Evolutionary conservation across 2,329 filamentous ascomycete species (phyloP), one percentile per base, ranked within the genome.

Genomic region (Aspergillus melleus): DNA sequence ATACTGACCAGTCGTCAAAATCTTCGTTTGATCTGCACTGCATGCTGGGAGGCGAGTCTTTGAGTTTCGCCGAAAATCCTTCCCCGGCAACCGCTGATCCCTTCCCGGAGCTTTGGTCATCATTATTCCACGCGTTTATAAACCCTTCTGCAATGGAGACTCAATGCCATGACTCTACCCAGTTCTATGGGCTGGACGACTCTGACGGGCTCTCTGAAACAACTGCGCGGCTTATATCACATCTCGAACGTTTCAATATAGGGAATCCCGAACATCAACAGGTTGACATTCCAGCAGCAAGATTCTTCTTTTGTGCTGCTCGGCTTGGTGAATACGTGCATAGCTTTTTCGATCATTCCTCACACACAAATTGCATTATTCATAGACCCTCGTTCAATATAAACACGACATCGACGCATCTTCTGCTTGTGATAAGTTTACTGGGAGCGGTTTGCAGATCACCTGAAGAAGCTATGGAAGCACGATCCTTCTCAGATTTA

Each of bases 361-460:
- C 46, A 10, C 46, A 47, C n/a, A 49, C 19, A 10, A 49, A 49
- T n/a, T 44, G 39, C 6, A 12, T 55, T 11, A 39, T 55, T 16
- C 29, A 49, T 24, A 49, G 26, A 22, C 44, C 53, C 6, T 55
- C 42, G 26, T 49, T 55, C 16, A 55, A 55, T 36, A 14, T 55
- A 19, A 55, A 55, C 9, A 49, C 42, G 4, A 11, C n/a, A 6
- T 55, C 53, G 4, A 22, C 26, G 9, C n/a, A 49, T 19, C 26
- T 55, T 14, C 22, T 49, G 3, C 44, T 55, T 9, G 53, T 26
- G 6, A 22, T 55, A 26, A 4, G n/a, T 9, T 29, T 55, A 24
- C 22, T 49, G 14, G 53, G 53, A 8, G 39, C 53, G 16, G 47
- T 26, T 9, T 55, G 44, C 11, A 22, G 32, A 10, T 55, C 53